Conservation (phyloP, 345 rosid genomes). For the Capsella bursapastoris region DNA sequence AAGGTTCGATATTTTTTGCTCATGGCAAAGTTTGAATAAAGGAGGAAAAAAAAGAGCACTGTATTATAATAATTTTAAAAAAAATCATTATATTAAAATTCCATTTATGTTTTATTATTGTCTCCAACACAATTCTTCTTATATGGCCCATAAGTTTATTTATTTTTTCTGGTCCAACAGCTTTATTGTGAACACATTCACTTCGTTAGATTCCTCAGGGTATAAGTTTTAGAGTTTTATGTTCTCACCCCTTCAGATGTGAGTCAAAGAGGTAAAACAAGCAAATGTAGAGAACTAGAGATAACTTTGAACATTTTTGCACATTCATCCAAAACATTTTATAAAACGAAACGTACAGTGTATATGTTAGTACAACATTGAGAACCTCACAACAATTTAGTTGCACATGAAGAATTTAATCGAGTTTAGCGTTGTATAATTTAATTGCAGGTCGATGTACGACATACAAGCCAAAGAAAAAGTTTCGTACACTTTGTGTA, state of each 20-base stretch:
- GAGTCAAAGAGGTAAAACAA: background rate
- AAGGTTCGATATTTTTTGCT: constrained; percentile 29
- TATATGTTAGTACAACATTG: constrained; percentile 2
- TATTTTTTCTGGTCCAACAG: constrained; percentile 37
- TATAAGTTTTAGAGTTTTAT: background rate
- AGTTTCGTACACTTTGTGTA: constrained; percentile 30
- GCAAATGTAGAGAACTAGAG: background rate
- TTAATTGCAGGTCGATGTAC: constrained; percentile 18
- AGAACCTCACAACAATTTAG: background rate
- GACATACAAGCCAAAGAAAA: constrained; percentile 17
- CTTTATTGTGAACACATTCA: constrained; percentile 17
- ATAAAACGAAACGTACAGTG: background rate
- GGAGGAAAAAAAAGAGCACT: constrained; percentile 4
- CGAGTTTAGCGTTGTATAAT: constrained; percentile 10
- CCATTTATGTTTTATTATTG: constrained; percentile 3
- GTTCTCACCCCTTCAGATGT: background rate
- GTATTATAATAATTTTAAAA: constrained; percentile 13
- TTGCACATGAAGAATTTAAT: constrained; percentile 26
- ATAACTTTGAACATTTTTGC: no score
- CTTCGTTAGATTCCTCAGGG: constrained; percentile 29
- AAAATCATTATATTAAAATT: constrained; percentile 9
- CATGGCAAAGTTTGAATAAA: constrained; percentile 36
- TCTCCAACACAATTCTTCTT: constrained; percentile 24
- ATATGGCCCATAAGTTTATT: constrained; percentile 19
- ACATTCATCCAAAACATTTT: background rate